A percentile compares a stretch with the other conserved stretches of the same genome.
phyloP scores from a whole-genome alignment of 192 early-diverging fungal genomes.

The Phlyctochytrium bullatum region DNA sequence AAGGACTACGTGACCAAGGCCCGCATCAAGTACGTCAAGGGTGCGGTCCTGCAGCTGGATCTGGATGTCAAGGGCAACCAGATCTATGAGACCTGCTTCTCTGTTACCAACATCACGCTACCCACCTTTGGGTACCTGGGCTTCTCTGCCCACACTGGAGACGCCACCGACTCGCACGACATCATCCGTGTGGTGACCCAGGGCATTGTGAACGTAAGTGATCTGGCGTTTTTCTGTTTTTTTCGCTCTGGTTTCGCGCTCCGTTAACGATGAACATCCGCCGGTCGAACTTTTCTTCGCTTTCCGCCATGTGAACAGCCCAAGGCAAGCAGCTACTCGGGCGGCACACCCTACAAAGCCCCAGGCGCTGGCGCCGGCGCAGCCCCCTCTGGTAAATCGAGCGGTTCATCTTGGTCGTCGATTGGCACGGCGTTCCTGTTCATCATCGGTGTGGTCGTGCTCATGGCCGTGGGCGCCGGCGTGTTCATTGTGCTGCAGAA shows the following conservation, averaged over 20 bases:
- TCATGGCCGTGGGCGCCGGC: constrained; percentile 29
- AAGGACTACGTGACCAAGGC: constrained; percentile 59
- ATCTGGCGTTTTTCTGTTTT: background rate
- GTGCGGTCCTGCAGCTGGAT: constrained; percentile 40
- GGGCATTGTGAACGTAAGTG: constrained; percentile 38
- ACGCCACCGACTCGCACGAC: constrained; percentile 60
- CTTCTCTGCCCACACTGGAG: constrained; percentile 91
- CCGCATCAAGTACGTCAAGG: constrained; percentile 72
- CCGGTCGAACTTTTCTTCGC: background rate
- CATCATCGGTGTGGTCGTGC: constrained; percentile 33
- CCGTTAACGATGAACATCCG: constrained; percentile 7
- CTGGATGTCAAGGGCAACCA: constrained; percentile 57
- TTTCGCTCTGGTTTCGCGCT: background rate
- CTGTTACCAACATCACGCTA: constrained; percentile 69
- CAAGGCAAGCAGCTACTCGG: background rate
- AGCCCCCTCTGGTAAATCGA: background rate
- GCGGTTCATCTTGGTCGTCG: background rate
- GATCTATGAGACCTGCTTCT: constrained; percentile 84
- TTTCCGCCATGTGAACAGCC: too few relatives aligned
- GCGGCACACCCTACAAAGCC: constrained; percentile 4
- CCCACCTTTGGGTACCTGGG: constrained; percentile 81
- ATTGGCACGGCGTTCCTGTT: constrained; percentile 5
- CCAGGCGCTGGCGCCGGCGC: background rate
- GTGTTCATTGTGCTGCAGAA: constrained; percentile 31
- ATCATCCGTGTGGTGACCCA: constrained; percentile 31